A percentile compares a stretch with the other conserved stretches of the same genome.
Evolutionary conservation across 2,329 filamentous ascomycete species (phyloP).

Genomic region (Aureobasidium leucospermi): DNA sequence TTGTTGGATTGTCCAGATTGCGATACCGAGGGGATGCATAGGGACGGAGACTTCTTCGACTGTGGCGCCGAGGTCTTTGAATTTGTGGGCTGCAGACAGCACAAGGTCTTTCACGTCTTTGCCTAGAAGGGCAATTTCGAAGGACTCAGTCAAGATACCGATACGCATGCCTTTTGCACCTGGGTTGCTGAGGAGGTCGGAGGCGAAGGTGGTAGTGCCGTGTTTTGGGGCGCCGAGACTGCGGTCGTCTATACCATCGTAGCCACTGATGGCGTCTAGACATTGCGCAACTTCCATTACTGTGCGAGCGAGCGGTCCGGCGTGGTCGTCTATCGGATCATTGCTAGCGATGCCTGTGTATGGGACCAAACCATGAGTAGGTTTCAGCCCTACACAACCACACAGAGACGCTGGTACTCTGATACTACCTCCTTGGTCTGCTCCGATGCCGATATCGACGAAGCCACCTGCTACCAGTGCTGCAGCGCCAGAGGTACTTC

Average conservation of each 20-base stretch:
- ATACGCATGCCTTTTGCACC: conserved; percentile 25
- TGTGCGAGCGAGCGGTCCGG: conserved; percentile 36
- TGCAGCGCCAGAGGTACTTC: conserved; percentile 26
- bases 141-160: conserved; percentile 26
- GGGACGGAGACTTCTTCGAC: conserved; percentile 47
- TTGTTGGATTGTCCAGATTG: conserved; percentile 43
- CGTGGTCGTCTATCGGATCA: conserved; percentile 38
- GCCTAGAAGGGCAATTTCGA: conserved; percentile 28
- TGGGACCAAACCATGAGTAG: conserved; percentile 36
- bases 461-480: conserved; percentile 26
- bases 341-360: conserved; percentile 37
- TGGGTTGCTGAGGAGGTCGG: conserved; percentile 17
- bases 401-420: conserved; percentile 19
- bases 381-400: conserved; percentile 30
- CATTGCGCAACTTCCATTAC: conserved; percentile 34
- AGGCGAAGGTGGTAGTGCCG: conserved; percentile 18
- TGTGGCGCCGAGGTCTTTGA: conserved; percentile 41
- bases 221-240: conserved; percentile 28
- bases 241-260: conserved; percentile 37
- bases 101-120: conserved; percentile 36
- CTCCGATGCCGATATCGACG: conserved; percentile 29
- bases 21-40: conserved; percentile 39
- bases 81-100: conserved; percentile 33
- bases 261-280: conserved; percentile 36
- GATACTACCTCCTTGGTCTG: conserved; percentile 23